phyloP scores from a whole-genome alignment of 2,329 filamentous ascomycete genomes.

The Colletotrichum sp. region DNA sequence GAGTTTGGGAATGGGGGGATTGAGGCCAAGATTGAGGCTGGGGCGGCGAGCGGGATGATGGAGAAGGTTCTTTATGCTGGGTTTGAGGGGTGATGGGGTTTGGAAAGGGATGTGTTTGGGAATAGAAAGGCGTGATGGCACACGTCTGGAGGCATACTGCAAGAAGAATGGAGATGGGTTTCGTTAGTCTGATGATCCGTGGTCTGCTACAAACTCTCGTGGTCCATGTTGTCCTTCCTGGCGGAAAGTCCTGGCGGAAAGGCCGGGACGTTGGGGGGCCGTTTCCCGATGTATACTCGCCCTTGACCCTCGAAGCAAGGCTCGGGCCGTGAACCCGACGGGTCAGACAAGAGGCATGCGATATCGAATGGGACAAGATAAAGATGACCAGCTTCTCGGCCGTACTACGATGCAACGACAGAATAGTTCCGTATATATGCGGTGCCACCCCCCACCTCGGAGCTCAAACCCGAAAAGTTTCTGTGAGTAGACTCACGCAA shows the following conservation, averaged over 20 bases:
- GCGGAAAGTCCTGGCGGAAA: background rate
- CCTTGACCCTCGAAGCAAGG: background rate
- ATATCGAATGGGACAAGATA: background rate
- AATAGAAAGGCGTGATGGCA: background rate
- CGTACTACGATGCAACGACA: background rate
- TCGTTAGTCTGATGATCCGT: background rate
- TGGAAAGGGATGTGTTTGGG: no score
- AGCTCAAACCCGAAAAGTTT: background rate
- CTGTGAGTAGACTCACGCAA: rapidly evolving
- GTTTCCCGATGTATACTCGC: rapidly evolving
- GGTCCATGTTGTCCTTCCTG: background rate
- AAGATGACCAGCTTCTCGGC: background rate
- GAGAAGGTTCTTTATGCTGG: slow-evolving; percentile 27
- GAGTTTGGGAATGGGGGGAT: slow-evolving; percentile 15
- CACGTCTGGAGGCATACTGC: slow-evolving; percentile 41
- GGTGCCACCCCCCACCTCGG: background rate
- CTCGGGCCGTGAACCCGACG: background rate
- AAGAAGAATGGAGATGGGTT: background rate
- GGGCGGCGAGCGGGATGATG: slow-evolving; percentile 41
- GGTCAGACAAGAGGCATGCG: background rate
- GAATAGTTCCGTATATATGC: background rate
- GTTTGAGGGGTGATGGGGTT: background rate
- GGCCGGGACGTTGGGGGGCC: background rate
- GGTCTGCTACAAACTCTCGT: background rate
- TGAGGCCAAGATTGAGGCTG: slow-evolving; percentile 46